Base-by-base conservation (phyloP, 371 early-diverging fungal species). In the Capillidium heterosporum region DNA sequence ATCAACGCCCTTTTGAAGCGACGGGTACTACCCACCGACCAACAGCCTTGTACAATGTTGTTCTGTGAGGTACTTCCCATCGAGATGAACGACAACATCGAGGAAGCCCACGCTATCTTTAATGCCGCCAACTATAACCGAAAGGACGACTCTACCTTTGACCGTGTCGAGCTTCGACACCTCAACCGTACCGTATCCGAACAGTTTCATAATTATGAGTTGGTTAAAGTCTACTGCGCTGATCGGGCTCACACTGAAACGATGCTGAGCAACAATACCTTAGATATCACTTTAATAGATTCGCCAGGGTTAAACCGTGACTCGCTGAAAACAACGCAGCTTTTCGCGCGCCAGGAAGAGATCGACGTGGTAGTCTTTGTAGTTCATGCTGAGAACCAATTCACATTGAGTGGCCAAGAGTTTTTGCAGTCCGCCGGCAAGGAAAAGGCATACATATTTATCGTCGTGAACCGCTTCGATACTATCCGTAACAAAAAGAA, bases 291-390 rank as follows among this genome's bases (percentile, higher is more conserved):
- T 1, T 70, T 98, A 60, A 95, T 98, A 60, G 98, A 98, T 60
- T 92, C 94, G 0, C 98, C 98, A 8, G 98, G 98, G n/a, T 73
- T 98, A 49, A 98, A 98, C 67, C 86, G 91, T 31, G 96, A 98
- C 65, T 86, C 90, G 27, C 75, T 91, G 63, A 91, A 95, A 67
- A 98, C 98, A 24, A 94, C 88, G 10, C 82, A 89, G 50, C 75
- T 95, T 2, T 93, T 95, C 78, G 87, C 95, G 11, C 84, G 91
- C 56, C 95, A 95, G 69, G 91, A 94, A 63, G 94, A 94, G 65
- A 98, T 98, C 64, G 98, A 98, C 63, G 95, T 94, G 7, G 86
- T 98, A 49, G 89, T 98, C 10, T 97, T 98, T 78, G 91, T 95
- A 15, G 94, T 98, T 47, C 90, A 90, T 63, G 95, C 98, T 19